phyloP scores from a whole-genome alignment of 305 asterid genomes.

The Ilex paraguariensis region DNA sequence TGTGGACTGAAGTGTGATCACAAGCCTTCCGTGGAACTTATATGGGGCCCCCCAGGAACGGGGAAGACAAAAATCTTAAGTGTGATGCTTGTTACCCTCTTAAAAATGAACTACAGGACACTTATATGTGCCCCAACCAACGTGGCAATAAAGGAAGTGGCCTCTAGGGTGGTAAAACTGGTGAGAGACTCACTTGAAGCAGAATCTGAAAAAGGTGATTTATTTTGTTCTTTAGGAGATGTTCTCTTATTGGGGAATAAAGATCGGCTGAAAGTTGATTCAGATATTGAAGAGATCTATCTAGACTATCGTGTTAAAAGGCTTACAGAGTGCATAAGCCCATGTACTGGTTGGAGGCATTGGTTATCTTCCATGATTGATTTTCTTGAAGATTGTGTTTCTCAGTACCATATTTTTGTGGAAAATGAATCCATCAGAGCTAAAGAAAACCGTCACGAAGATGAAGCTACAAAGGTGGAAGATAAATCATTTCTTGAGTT shows the following conservation, averaged over 20 bases:
- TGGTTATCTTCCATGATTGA: constrained; percentile 5
- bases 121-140: constrained; percentile 63
- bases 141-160: constrained; percentile 51
- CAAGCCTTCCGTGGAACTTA: constrained; percentile 40
- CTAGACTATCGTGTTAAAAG: constrained; percentile 16
- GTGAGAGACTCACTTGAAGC: constrained; percentile 28
- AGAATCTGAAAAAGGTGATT: constrained; percentile 12
- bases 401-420: constrained; percentile 25
- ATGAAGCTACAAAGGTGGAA: constrained; percentile 12
- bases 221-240: constrained; percentile 16
- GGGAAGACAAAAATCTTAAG: constrained; percentile 64
- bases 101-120: constrained; percentile 39
- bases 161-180: constrained; percentile 42
- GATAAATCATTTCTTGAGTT: constrained; percentile 35
- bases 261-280: background rate
- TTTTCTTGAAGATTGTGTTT: constrained; percentile 41
- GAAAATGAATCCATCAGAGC: constrained; percentile 32
- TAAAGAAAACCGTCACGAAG: constrained; percentile 10
- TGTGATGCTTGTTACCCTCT: constrained; percentile 37
- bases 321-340: constrained; percentile 15
- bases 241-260: constrained; percentile 18
- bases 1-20: constrained; percentile 33
- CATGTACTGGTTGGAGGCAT: constrained; percentile 14
- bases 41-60: constrained; percentile 87
- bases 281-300: constrained; percentile 7